phyloP scores from a whole-genome alignment of 768 basidiomycete species.

The Lactarius quietus region DNA sequence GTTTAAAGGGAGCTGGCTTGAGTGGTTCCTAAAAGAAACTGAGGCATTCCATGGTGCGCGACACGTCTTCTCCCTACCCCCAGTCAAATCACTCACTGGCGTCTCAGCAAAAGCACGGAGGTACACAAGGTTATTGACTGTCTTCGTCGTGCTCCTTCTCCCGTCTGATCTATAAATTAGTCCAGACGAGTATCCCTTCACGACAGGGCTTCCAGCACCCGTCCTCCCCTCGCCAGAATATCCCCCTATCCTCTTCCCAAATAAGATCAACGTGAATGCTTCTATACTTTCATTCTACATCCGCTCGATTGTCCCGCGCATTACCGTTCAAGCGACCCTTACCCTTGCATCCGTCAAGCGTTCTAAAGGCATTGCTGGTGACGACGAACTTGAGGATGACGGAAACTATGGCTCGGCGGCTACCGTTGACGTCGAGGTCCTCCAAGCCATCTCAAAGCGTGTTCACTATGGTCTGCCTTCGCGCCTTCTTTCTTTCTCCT shows the following conservation, averaged over 20 bases:
- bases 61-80: background rate
- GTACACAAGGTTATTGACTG: slow-evolving; percentile 72
- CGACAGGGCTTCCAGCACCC: slow-evolving; percentile 72
- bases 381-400: slow-evolving; percentile 81
- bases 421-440: slow-evolving; percentile 89
- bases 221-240: slow-evolving; percentile 70
- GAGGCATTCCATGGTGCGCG: slow-evolving; percentile 90
- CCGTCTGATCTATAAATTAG: slow-evolving; percentile 39
- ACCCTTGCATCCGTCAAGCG: slow-evolving; percentile 63
- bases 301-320: slow-evolving; percentile 81
- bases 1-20: slow-evolving; percentile 87
- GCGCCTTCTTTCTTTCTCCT: background rate
- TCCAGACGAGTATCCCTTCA: slow-evolving; percentile 98
- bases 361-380: slow-evolving; percentile 59
- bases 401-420: slow-evolving; percentile 97
- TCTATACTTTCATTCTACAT: slow-evolving; percentile 90
- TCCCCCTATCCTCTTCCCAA: slow-evolving; percentile 75
- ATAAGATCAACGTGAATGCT: slow-evolving; percentile 80
- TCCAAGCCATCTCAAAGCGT: slow-evolving; percentile 97
- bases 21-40: slow-evolving; percentile 96
- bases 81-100: background rate
- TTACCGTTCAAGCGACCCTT: slow-evolving; percentile 70
- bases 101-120: slow-evolving; percentile 88
- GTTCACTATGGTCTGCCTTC: slow-evolving; percentile 86
- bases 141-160: background rate